These are phyloP conservation scores for Chloromonas sp. DNA, from an alignment of 163 green algal genomes.

Conservation along the genomic window DNA sequence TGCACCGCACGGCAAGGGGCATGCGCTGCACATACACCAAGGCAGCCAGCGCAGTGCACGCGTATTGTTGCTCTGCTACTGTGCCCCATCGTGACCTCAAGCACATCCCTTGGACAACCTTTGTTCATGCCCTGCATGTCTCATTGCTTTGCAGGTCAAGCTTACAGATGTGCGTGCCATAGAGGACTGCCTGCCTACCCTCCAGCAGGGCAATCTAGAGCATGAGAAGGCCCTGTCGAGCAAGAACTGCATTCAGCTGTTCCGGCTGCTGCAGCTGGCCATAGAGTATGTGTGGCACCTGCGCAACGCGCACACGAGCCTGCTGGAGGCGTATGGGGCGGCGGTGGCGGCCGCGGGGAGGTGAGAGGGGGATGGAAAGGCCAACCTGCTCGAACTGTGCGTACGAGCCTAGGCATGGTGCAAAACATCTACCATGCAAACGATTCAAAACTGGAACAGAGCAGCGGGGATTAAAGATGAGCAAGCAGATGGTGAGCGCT, in stretches of 20 bases:
- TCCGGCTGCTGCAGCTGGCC: constrained; percentile 37
- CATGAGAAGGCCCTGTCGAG: constrained; percentile 16
- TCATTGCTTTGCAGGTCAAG: constrained; percentile 16
- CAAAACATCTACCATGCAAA: not conserved
- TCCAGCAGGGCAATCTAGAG: constrained; percentile 23
- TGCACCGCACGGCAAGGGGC: too few relatives aligned
- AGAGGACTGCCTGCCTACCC: constrained; percentile 34
- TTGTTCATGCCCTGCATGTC: too few relatives aligned
- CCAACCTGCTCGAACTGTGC: too few relatives aligned
- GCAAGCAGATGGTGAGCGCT: too few relatives aligned
- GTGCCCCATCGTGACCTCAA: too few relatives aligned
- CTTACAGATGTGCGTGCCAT: constrained; percentile 32
- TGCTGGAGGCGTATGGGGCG: constrained; percentile 22
- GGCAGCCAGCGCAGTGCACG: too few relatives aligned
- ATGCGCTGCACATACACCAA: too few relatives aligned
- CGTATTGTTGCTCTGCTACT: too few relatives aligned
- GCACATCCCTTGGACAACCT: too few relatives aligned
- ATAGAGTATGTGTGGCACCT: constrained; percentile 37
- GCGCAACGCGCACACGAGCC: constrained; percentile 25
- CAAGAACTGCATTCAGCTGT: constrained; percentile 39
- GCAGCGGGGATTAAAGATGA: too few relatives aligned
- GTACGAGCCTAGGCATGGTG: too few relatives aligned
- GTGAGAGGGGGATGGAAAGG: constrained; percentile 1
- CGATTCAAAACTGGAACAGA: not conserved
- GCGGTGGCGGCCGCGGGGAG: constrained; percentile 6